Percentiles rank a stretch among this genome's conserved stretches.
Conservation (phyloP, 163 green algal species). For the Scenedesmus sp. region DNA sequence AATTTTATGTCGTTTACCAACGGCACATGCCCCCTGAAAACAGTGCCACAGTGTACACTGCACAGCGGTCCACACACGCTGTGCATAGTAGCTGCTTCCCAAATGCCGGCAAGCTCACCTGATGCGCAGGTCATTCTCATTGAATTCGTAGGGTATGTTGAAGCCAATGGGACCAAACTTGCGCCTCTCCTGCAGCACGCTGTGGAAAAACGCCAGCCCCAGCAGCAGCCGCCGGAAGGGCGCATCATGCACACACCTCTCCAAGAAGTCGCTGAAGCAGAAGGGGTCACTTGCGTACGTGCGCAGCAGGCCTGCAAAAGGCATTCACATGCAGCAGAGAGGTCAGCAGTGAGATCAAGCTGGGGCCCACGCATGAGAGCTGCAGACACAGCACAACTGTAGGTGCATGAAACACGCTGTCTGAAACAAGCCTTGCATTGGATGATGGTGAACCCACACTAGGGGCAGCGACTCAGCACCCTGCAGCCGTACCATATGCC, state of each 20-base stretch:
- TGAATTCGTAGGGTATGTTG: conserved; percentile 90
- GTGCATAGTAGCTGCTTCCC: background rate
- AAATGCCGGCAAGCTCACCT: conserved; percentile 40
- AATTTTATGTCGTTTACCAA: no score
- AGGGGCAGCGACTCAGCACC: background rate
- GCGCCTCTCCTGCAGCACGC: conserved; percentile 69
- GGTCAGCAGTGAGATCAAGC: background rate
- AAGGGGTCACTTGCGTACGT: conserved; percentile 83
- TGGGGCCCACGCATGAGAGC: no score
- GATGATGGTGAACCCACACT: no score
- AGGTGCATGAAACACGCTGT: no score
- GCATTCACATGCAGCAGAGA: background rate
- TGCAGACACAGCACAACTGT: no score
- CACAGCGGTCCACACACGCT: background rate
- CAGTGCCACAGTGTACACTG: no score
- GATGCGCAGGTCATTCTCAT: conserved; percentile 87
- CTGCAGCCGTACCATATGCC: no score
- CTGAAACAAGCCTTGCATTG: no score
- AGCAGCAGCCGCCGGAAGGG: conserved; percentile 85
- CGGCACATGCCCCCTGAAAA: no score
- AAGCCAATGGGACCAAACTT: conserved; percentile 87
- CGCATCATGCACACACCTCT: conserved; percentile 75
- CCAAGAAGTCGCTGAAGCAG: conserved; percentile 79
- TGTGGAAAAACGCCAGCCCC: conserved; percentile 87
- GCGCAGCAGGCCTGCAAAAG: conserved; percentile 70